phyloP scores from a whole-genome alignment of 768 basidiomycete species.

The Russula brevipes region DNA sequence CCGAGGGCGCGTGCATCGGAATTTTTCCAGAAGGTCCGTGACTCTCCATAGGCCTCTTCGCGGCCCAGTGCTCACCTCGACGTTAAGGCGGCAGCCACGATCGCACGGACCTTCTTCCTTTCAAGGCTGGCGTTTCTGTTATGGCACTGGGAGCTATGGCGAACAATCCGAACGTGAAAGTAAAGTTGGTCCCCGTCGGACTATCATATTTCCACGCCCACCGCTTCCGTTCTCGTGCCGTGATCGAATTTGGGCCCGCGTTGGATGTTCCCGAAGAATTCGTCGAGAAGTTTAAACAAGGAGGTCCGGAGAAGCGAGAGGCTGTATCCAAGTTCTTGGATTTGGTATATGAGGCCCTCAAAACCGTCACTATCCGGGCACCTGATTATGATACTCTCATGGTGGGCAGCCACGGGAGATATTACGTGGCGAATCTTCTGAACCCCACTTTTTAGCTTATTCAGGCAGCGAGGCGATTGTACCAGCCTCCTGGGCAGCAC shows the following conservation, averaged over 20 bases:
- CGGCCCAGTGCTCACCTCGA: constrained; percentile 8
- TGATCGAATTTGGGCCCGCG: constrained; percentile 92
- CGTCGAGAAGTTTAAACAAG: constrained; percentile 86
- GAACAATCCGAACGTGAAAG: constrained; percentile 74
- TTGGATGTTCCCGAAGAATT: constrained; percentile 87
- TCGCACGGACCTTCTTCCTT: constrained; percentile 88
- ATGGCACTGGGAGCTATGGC: constrained; percentile 99
- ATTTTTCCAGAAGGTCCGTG: constrained; percentile 93
- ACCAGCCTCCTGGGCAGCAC: constrained; percentile 90
- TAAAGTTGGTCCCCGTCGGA: constrained; percentile 79
- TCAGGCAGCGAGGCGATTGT: constrained; percentile 88
- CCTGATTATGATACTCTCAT: constrained; percentile 98
- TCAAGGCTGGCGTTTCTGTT: constrained; percentile 95
- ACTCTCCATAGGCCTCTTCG: background rate
- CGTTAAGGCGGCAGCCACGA: constrained; percentile 91
- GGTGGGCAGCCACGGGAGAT: constrained; percentile 46
- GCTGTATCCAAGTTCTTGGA: constrained; percentile 87
- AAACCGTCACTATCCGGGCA: constrained; percentile 92
- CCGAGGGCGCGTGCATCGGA: constrained; percentile 84
- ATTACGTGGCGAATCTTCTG: background rate
- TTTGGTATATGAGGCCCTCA: constrained; percentile 85
- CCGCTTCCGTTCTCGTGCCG: constrained; percentile 92
- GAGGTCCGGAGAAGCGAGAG: constrained; percentile 82
- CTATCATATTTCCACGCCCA: constrained; percentile 33
- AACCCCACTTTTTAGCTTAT: constrained; percentile 56